Percentiles rank a stretch among this genome's conserved stretches.
These are phyloP conservation scores for Chiua virens DNA, from an alignment of 768 basidiomycete species.

Conservation along the genomic window DNA sequence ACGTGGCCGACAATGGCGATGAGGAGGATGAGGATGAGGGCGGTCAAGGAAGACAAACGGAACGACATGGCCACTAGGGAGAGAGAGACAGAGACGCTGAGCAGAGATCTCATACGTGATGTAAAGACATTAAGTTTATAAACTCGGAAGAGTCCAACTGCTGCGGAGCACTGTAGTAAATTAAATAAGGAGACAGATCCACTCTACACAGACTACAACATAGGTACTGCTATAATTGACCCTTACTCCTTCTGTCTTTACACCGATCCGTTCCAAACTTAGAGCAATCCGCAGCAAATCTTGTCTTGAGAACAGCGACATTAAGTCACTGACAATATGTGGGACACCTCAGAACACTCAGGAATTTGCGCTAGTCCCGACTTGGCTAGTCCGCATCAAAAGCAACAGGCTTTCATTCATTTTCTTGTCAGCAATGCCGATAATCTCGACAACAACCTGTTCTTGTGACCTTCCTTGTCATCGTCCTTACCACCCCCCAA, in stretches of 20 bases:
- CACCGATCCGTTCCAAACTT: no score
- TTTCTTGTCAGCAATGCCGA: constrained; percentile 7
- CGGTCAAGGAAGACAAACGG: background rate
- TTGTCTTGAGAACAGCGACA: no score
- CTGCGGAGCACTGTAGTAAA: constrained; percentile 16
- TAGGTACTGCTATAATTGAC: no score
- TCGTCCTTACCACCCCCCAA: background rate
- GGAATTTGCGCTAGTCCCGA: no score
- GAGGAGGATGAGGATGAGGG: constrained; percentile 1
- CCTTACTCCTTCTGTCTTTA: no score
- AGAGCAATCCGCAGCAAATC: no score
- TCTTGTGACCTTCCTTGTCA: background rate
- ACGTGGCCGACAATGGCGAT: background rate
- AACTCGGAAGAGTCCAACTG: background rate
- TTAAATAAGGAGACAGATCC: constrained; percentile 1
- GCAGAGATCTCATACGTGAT: background rate
- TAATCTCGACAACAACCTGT: constrained; percentile 4
- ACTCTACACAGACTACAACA: no score
- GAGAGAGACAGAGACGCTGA: background rate
- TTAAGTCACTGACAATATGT: no score
- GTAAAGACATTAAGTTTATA: background rate
- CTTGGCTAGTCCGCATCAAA: no score
- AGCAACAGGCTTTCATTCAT: no score
- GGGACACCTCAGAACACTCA: no score
- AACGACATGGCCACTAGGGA: background rate